These are phyloP conservation scores for Teunomyces atbi DNA, from an alignment of 805 yeast species.

Conservation along the genomic window DNA sequence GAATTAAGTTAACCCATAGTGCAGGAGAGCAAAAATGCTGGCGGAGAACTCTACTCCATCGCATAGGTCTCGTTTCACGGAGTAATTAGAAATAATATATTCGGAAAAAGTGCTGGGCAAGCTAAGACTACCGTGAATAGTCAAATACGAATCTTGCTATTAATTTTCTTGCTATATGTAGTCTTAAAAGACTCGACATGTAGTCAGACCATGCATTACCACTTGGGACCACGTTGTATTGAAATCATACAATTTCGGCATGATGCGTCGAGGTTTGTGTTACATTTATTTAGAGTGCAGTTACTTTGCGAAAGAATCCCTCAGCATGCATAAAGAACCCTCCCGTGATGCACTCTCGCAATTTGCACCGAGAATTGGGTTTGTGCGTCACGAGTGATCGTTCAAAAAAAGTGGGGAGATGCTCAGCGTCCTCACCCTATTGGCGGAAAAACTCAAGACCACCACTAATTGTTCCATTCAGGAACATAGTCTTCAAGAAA, in stretches of 20 bases:
- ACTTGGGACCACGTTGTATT: background rate
- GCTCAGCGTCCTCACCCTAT: background rate
- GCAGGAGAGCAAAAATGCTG: background rate
- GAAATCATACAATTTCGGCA: background rate
- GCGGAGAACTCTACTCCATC: background rate
- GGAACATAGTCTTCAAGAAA: background rate
- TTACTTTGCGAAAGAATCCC: too few relatives aligned
- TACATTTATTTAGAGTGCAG: background rate
- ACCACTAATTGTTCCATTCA: background rate
- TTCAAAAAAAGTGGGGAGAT: constrained; percentile 4
- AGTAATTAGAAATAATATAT: constrained; percentile 2
- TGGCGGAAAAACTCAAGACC: constrained; percentile 2
- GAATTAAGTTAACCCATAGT: background rate
- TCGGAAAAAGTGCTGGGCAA: background rate
- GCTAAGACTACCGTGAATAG: background rate
- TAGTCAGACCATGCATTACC: background rate
- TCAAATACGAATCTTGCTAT: background rate
- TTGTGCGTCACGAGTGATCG: constrained; percentile 3
- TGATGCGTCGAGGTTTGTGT: background rate
- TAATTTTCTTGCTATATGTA: background rate
- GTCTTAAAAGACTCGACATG: too few relatives aligned
- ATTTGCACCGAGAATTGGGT: background rate
- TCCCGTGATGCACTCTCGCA: background rate
- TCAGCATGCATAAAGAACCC: background rate
- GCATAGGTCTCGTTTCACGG: background rate